Evolutionary conservation across 768 basidiomycete species (phyloP).

Genomic region (Leccinum broughii): DNA sequence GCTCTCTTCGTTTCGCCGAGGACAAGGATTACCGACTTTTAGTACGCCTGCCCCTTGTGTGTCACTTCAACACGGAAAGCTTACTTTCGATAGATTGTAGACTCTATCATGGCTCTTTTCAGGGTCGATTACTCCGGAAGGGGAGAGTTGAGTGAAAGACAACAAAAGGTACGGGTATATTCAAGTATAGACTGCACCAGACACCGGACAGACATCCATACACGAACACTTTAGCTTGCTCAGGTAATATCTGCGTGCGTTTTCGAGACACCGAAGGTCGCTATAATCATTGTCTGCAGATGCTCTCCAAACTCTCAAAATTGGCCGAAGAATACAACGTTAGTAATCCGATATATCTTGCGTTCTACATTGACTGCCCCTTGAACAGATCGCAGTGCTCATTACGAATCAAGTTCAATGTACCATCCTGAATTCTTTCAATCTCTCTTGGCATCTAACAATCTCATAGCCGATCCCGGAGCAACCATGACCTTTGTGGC

Average conservation of each 20-base stretch:
- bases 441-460: slow-evolving; percentile 7
- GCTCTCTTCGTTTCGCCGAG: slow-evolving; percentile 84
- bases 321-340: slow-evolving; percentile 93
- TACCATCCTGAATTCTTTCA: slow-evolving; percentile 27
- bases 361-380: slow-evolving; percentile 4
- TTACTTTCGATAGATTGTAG: slow-evolving; percentile 66
- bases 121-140: slow-evolving; percentile 91
- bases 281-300: slow-evolving; percentile 41
- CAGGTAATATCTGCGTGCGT: slow-evolving; percentile 50
- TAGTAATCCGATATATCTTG: slow-evolving; percentile 6
- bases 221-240: slow-evolving; percentile 58
- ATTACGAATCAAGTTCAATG: slow-evolving; percentile 95
- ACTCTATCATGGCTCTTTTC: slow-evolving; percentile 97
- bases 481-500: slow-evolving; percentile 96
- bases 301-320: slow-evolving; percentile 90
- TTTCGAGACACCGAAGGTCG: background rate
- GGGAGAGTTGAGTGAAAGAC: slow-evolving; percentile 91
- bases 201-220: slow-evolving; percentile 11
- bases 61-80: background rate
- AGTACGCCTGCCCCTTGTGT: slow-evolving; percentile 36
- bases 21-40: slow-evolving; percentile 81
- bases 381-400: slow-evolving; percentile 70
- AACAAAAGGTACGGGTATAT: slow-evolving; percentile 67
- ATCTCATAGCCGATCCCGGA: slow-evolving; percentile 78
- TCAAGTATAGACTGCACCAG: background rate